phyloP scores from a whole-genome alignment of 192 early-diverging fungal species.

The Umbelopsis vinacea region DNA sequence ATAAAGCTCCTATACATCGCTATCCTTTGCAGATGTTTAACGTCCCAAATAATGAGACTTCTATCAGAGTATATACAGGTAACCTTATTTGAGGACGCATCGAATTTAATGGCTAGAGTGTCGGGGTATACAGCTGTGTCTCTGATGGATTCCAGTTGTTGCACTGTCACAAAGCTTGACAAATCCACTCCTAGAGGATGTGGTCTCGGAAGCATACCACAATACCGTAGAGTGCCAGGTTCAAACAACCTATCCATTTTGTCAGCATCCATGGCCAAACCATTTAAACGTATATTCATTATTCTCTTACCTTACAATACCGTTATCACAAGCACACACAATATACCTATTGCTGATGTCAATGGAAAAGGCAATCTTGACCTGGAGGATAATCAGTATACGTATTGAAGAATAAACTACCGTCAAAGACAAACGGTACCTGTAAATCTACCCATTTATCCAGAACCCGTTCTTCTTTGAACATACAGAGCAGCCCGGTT shows the following conservation, averaged over 20 bases:
- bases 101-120: conserved; percentile 62
- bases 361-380: conserved; percentile 65
- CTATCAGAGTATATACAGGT: conserved; percentile 72
- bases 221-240: conserved; percentile 66
- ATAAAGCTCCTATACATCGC: conserved; percentile 64
- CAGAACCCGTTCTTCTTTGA: conserved; percentile 63
- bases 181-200: conserved; percentile 67
- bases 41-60: conserved; percentile 77
- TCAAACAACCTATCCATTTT: conserved; percentile 68
- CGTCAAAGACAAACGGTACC: conserved; percentile 42
- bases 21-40: conserved; percentile 57
- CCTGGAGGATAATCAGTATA: conserved; percentile 40
- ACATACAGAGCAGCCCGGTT: conserved; percentile 67
- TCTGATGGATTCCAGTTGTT: conserved; percentile 18
- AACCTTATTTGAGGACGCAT: conserved; percentile 52
- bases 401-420: background rate
- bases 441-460: conserved; percentile 87
- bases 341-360: conserved; percentile 61
- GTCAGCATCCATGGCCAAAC: background rate
- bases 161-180: conserved; percentile 18
- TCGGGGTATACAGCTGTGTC: conserved; percentile 58
- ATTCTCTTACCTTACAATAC: conserved; percentile 63
- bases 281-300: background rate
- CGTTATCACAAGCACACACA: conserved; percentile 76
- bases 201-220: conserved; percentile 74